Evolutionary conservation across 1,139 yeast genomes (phyloP), one percentile per base, ranked within the genome.

Genomic region (Debaryomyces coudertii): DNA sequence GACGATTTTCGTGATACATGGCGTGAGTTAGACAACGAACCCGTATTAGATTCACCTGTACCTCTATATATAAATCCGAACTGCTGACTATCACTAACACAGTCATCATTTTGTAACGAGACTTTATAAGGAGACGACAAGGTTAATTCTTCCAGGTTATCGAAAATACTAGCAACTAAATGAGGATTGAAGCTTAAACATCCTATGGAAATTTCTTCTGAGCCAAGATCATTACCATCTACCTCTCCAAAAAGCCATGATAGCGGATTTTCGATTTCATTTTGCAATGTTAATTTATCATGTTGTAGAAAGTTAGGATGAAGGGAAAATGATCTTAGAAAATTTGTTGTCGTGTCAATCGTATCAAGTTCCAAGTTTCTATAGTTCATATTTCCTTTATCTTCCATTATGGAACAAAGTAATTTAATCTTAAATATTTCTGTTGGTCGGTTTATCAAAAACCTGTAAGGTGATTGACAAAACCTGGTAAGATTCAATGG

Each of bases 401-500:
- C 41, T 3, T 38, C 27, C 18, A 50, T 31, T 2, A 54, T 40
- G 2, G 48, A 35, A 2, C 40, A 25, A 12, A 42, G 33, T 18
- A 36, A 53, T 29, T 44, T 37, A 2, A 43, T 27, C 5, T 54
- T 48, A 6, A 63, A 36, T 9, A 59, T 35, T 20, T 48, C 45
- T 5, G 52, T 40, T 16, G 53, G 49, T 22, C 53, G 40, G 14
- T 44, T 39, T 5, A 48, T 36, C n/a, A 47, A 40, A 15, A 64
- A 46, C 2, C 46, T 36, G 5, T 49, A 35, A 0, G 88, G 85
- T 30, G 67, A 61, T 18, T 69, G 63, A 15, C 76, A 53, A 54
- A 80, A 84, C 5, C 62, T 57, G 29, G 75, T 56, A 3, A 82
- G 61, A 53, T 80, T 79, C 25, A 71, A 62, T 0, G 90, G 89